phyloP scores from a whole-genome alignment of 225 moss, liverwort and hornwort species.

The Thuidium tamariscinum region DNA sequence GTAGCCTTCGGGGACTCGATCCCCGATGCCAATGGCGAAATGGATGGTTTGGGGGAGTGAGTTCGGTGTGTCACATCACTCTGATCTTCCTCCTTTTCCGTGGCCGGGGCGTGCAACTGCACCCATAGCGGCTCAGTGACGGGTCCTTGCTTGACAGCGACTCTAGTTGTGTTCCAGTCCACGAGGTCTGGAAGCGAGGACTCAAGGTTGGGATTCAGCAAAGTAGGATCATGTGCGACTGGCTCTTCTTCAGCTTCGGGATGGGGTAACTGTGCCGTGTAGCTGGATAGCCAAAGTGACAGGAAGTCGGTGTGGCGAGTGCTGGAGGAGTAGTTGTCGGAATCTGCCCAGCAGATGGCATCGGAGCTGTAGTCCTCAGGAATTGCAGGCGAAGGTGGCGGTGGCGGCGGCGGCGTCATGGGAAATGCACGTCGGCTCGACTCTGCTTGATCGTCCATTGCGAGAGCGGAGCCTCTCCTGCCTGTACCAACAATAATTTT shows the following conservation, averaged over 20 bases:
- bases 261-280: not conserved
- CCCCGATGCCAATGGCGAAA: not conserved
- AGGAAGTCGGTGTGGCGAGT: not conserved
- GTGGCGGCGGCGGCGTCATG: not conserved
- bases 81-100: not conserved
- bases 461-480: not conserved
- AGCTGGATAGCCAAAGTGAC: not conserved
- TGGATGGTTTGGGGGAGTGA: no score
- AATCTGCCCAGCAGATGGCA: not conserved
- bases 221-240: not conserved
- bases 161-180: not conserved
- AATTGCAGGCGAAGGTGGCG: not conserved
- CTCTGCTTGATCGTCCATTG: not conserved
- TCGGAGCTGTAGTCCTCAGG: not conserved
- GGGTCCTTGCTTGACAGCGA: not conserved
- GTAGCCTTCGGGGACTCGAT: not conserved
- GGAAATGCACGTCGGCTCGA: not conserved
- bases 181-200: not conserved
- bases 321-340: not conserved
- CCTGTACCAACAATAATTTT: not conserved
- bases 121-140: not conserved
- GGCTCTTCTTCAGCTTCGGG: not conserved
- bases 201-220: not conserved
- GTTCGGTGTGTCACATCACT: not conserved
- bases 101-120: no score